Conservation (phyloP, 176 grass and related monocot genomes). For the Carex parvula region DNA sequence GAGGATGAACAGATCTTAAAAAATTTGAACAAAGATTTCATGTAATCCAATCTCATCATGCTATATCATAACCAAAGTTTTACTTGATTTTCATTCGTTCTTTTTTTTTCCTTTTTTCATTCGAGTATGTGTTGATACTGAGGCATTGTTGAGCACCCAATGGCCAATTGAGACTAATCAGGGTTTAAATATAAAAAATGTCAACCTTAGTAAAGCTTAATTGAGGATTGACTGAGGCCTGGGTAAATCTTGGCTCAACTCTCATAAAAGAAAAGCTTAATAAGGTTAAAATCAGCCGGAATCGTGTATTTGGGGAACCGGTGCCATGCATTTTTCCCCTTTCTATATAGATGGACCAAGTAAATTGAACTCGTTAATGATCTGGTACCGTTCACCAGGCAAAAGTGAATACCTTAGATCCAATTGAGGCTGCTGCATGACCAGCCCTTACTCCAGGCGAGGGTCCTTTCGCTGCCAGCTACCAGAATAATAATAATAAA, state of each 20-base stretch:
- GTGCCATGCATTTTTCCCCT: not conserved
- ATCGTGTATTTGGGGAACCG: not conserved
- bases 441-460: conserved; percentile 87
- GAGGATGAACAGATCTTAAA: not conserved
- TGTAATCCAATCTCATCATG: not conserved
- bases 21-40: not conserved
- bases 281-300: not conserved
- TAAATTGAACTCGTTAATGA: not conserved
- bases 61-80: not conserved
- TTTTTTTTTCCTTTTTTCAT: not conserved
- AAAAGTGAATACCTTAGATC: conserved; percentile 54
- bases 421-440: conserved; percentile 72
- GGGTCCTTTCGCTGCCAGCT: conserved; percentile 68
- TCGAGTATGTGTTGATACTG: not conserved
- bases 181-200: not conserved
- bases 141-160: not conserved
- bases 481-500: conserved; percentile 14
- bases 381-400: not conserved
- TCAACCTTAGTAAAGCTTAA: not conserved
- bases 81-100: not conserved
- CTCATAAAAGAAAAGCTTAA: not conserved
- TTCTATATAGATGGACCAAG: not conserved
- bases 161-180: not conserved
- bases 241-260: too few relatives aligned
- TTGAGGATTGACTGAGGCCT: not conserved